Conservation (phyloP, 2,329 filamentous ascomycete genomes). For the Gliomastix tumulicola region DNA sequence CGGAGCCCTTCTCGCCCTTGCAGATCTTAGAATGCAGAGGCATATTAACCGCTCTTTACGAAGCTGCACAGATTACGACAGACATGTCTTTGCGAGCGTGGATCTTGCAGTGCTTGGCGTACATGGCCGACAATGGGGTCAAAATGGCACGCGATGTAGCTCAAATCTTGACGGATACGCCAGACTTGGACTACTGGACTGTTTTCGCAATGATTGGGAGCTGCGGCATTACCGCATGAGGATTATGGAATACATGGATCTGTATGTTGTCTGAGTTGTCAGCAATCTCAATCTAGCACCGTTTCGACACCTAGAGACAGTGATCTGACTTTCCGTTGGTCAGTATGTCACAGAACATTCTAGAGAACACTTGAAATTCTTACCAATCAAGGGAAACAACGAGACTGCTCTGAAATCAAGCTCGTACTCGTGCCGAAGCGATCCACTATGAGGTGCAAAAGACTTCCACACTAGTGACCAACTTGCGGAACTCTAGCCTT, state of each 20-base stretch:
- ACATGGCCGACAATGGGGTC: not conserved
- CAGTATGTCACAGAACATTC: too few species aligned
- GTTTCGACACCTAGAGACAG: too few species aligned
- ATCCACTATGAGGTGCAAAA: too few species aligned
- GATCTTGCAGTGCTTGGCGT: not conserved
- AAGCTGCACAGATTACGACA: not conserved
- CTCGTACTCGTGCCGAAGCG: too few species aligned
- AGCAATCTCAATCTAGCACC: too few species aligned
- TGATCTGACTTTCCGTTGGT: too few species aligned
- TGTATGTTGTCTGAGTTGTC: too few species aligned
- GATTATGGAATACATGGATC: not conserved
- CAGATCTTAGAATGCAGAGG: not conserved
- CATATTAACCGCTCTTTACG: not conserved
- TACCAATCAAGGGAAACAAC: too few species aligned
- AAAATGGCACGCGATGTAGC: not conserved
- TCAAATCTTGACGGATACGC: not conserved
- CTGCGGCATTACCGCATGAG: not conserved
- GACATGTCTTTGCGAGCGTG: not conserved
- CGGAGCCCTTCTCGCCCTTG: not conserved
- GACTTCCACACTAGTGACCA: too few species aligned
- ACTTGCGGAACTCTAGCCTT: not conserved
- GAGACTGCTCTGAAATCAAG: too few species aligned
- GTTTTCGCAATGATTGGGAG: not conserved
- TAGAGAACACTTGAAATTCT: too few species aligned
- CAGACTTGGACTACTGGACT: not conserved